Conservation (phyloP, 164 flowering plant genomes). For the Berberis vulgaris region DNA sequence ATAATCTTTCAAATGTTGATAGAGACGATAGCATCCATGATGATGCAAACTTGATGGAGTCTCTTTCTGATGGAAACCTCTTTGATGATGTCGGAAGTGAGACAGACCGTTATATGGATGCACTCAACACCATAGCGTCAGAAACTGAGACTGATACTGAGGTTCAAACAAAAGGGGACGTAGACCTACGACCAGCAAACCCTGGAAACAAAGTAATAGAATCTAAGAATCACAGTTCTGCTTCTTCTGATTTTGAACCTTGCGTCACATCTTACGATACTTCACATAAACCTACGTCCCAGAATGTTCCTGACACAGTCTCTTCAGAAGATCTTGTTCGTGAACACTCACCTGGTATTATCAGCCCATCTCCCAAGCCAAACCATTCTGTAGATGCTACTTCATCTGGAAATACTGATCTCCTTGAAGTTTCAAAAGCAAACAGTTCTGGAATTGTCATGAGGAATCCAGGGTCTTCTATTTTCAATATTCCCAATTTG, state of each 20-base stretch:
- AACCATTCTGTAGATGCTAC: conserved; percentile 11
- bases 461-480: conserved; percentile 13
- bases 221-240: conserved; percentile 11
- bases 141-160: conserved; percentile 67
- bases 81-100: conserved; percentile 63
- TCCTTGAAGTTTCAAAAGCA: conserved; percentile 13
- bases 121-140: conserved; percentile 78
- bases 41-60: conserved; percentile 15
- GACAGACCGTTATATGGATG: conserved; percentile 60
- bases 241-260: conserved; percentile 23
- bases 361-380: conserved; percentile 8
- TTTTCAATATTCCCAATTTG: conserved; percentile 9
- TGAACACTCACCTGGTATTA: conserved; percentile 19
- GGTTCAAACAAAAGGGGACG: conserved; percentile 41
- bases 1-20: conserved; percentile 13
- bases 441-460: conserved; percentile 18
- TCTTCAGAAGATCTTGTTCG: conserved; percentile 13
- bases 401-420: conserved; percentile 11
- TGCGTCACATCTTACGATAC: conserved; percentile 12
- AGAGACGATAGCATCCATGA: conserved; percentile 17
- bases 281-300: conserved; percentile 8
- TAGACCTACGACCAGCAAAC: conserved; percentile 20
- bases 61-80: conserved; percentile 17
- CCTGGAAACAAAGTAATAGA: conserved; percentile 15
- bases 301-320: conserved; percentile 10